These are phyloP conservation scores for Phytophthora megakarya DNA, from an alignment of 352 stramenopile species.

Conservation along the genomic window DNA sequence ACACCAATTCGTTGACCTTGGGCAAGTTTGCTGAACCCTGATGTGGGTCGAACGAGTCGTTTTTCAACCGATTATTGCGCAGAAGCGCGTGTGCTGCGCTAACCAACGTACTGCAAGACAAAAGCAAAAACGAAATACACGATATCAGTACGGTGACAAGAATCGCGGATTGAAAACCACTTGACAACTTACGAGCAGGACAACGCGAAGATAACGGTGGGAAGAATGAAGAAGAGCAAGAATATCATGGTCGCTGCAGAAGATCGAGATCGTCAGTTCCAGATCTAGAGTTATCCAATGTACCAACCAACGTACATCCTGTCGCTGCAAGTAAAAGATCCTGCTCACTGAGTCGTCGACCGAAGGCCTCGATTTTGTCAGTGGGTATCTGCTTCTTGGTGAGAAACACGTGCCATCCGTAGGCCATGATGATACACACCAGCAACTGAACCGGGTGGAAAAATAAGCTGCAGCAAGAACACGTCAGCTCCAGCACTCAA, in stretches of 20 bases:
- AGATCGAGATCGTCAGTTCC: background rate
- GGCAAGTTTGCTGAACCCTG: conserved; percentile 22
- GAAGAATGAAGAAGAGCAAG: conserved; percentile 75
- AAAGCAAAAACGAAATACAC: background rate
- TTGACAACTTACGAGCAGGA: conserved; percentile 55
- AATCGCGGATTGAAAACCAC: background rate
- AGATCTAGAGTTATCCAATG: conserved; percentile 6
- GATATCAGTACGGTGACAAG: background rate
- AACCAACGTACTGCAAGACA: conserved; percentile 39
- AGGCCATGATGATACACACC: conserved; percentile 63
- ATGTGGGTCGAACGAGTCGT: conserved; percentile 49
- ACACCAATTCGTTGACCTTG: conserved; percentile 53
- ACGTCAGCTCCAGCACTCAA: background rate
- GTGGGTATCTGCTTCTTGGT: conserved; percentile 55
- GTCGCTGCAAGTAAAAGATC: conserved; percentile 69
- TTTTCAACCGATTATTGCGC: conserved; percentile 72
- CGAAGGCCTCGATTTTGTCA: conserved; percentile 58
- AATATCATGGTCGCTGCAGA: conserved; percentile 67
- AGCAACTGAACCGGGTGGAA: conserved; percentile 75
- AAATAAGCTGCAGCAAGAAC: conserved; percentile 47
- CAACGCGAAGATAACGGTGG: conserved; percentile 68
- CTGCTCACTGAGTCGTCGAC: conserved; percentile 62
- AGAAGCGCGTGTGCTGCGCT: conserved; percentile 58
- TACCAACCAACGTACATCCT: conserved; percentile 42
- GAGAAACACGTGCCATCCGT: conserved; percentile 70